Evolutionary conservation across 2,329 filamentous ascomycete genomes (phyloP).

Genomic region (Graphilbum fragrans): DNA sequence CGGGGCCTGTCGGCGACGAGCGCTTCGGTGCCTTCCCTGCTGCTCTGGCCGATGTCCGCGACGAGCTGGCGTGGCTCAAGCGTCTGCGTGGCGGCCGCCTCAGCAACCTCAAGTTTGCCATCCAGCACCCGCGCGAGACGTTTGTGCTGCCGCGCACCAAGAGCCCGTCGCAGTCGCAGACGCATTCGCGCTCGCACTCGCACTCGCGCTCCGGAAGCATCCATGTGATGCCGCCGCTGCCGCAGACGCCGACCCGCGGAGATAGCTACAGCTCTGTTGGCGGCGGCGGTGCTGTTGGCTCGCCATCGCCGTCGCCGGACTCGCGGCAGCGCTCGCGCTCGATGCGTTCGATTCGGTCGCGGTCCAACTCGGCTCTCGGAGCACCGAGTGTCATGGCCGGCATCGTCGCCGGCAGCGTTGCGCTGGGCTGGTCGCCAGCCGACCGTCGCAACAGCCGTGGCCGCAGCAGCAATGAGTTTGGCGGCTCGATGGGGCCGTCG

Average conservation of each 20-base stretch:
- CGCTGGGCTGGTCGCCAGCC: slow-evolving; percentile 64
- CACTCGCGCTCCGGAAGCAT: slow-evolving; percentile 22
- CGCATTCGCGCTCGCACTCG: slow-evolving; percentile 49
- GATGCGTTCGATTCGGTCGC: slow-evolving; percentile 43
- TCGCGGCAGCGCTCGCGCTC: slow-evolving; percentile 49
- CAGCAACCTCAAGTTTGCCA: slow-evolving; percentile 68
- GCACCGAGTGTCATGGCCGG: slow-evolving; percentile 75
- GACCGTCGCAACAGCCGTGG: slow-evolving; percentile 30
- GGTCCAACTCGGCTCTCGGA: slow-evolving; percentile 59
- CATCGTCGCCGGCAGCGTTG: slow-evolving; percentile 65
- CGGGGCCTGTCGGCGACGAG: slow-evolving; percentile 42
- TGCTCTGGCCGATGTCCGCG: slow-evolving; percentile 60
- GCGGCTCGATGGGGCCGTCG: too few species aligned
- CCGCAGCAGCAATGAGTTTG: not conserved
- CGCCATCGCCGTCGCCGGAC: slow-evolving; percentile 38
- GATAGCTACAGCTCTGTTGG: slow-evolving; percentile 31
- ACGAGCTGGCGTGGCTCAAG: slow-evolving; percentile 72
- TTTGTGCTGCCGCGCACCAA: slow-evolving; percentile 52
- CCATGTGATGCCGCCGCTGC: slow-evolving; percentile 20
- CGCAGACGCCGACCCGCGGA: slow-evolving; percentile 50
- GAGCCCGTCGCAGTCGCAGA: slow-evolving; percentile 50
- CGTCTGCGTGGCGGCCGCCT: slow-evolving; percentile 70
- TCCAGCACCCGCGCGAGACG: slow-evolving; percentile 62
- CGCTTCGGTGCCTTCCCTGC: slow-evolving; percentile 56
- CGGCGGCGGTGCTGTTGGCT: not conserved